These are phyloP conservation scores for Gastrodia elata DNA, from an alignment of 106 monocot species.

Conservation along the genomic window DNA sequence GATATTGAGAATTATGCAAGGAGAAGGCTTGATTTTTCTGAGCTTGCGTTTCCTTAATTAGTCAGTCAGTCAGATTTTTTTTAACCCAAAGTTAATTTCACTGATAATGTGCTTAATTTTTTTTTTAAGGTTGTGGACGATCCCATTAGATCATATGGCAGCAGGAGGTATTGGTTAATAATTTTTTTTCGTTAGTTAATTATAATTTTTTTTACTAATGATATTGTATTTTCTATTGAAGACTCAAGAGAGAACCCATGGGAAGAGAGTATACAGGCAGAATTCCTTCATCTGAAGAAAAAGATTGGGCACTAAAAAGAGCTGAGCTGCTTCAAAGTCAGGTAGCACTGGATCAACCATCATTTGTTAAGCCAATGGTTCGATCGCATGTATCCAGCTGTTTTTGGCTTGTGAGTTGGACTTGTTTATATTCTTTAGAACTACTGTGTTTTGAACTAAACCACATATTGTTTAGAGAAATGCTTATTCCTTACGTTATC, in stretches of 20 bases:
- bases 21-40: neutral
- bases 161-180: neutral
- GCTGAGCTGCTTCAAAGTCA: conserved; percentile 41
- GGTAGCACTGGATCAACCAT: conserved; percentile 32
- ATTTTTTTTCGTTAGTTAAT: neutral
- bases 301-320: conserved; percentile 34
- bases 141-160: neutral
- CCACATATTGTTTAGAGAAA: neutral
- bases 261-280: conserved; percentile 51
- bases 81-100: neutral
- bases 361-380: conserved; percentile 66
- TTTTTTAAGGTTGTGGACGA: neutral
- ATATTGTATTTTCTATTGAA: neutral
- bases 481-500: neutral
- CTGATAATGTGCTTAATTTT: neutral
- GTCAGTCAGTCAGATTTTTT: neutral
- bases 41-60: neutral
- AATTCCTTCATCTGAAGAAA: conserved; percentile 42
- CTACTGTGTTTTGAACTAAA: neutral
- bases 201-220: neutral
- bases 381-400: conserved; percentile 77
- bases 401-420: conserved; percentile 71
- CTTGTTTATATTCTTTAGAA: neutral
- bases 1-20: neutral
- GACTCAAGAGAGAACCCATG: neutral